Conservation (phyloP, 148 eudicot genomes). For the Pharnaceum exiguum region DNA sequence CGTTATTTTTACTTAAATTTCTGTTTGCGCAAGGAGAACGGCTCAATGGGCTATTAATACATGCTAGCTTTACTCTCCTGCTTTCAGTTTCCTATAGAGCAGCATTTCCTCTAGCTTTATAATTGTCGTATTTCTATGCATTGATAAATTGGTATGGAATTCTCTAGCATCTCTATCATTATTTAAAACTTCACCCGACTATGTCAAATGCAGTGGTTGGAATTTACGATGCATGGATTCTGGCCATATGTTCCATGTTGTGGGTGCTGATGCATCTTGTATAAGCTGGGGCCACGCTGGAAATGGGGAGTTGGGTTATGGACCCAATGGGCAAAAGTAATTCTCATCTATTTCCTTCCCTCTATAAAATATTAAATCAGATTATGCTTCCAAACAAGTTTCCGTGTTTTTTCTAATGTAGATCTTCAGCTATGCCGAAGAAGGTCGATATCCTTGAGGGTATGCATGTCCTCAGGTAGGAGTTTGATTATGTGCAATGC, state of each 20-base stretch:
- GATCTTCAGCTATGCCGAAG: conserved; percentile 64
- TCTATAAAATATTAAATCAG: too few relatives aligned
- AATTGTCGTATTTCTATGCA: too few relatives aligned
- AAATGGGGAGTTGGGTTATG: conserved; percentile 94
- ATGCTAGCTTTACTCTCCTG: too few relatives aligned
- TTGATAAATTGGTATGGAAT: too few relatives aligned
- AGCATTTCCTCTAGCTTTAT: too few relatives aligned
- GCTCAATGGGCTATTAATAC: too few relatives aligned
- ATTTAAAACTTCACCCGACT: background rate
- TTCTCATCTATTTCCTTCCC: background rate
- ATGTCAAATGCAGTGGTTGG: conserved; percentile 70
- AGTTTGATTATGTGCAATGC: background rate
- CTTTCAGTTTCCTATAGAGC: too few relatives aligned
- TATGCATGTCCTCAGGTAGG: conserved; percentile 73
- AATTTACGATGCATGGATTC: conserved; percentile 90
- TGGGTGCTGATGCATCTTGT: conserved; percentile 94
- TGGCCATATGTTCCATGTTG: conserved; percentile 83
- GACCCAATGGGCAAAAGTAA: conserved; percentile 58
- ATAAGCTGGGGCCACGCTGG: conserved; percentile 97
- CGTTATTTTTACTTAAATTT: too few relatives aligned
- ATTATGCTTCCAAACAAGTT: background rate
- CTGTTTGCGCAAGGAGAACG: too few relatives aligned
- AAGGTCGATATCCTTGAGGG: conserved; percentile 68
- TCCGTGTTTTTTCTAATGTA: conserved; percentile 11
- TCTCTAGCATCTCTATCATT: background rate